Evolutionary conservation across 139 green algal species (phyloP).

Genomic region (Deuterostichococcus epilithicus): DNA sequence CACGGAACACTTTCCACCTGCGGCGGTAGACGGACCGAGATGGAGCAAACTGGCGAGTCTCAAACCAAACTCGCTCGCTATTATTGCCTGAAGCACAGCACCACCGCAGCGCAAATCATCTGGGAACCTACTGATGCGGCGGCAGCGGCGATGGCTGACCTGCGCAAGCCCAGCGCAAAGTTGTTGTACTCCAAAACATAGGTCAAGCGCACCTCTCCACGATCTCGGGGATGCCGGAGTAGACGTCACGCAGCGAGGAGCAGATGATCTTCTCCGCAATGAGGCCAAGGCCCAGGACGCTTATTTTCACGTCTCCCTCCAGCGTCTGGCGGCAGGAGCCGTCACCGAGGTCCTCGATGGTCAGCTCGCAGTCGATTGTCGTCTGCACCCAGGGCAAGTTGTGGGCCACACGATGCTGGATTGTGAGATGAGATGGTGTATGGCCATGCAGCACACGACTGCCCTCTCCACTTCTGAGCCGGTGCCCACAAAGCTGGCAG

Average conservation of each 20-base stretch:
- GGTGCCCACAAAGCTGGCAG: too few relatives aligned
- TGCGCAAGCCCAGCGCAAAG: not conserved
- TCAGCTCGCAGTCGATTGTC: constrained; percentile 6
- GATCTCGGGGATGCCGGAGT: constrained; percentile 28
- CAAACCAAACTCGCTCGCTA: not conserved
- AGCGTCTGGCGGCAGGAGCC: constrained; percentile 20
- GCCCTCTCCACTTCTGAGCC: too few relatives aligned
- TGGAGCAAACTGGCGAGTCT: not conserved
- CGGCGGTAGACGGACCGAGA: not conserved
- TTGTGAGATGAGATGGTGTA: too few relatives aligned
- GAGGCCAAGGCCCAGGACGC: not conserved
- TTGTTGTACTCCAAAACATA: too few relatives aligned
- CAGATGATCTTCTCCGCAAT: constrained; percentile 34
- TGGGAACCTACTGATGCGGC: too few relatives aligned
- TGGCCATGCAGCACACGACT: too few relatives aligned
- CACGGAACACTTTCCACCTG: constrained; percentile 28
- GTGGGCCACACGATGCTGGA: too few relatives aligned
- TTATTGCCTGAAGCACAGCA: too few relatives aligned
- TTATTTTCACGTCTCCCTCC: not conserved
- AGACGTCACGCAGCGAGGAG: constrained; percentile 30
- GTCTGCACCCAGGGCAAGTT: too few relatives aligned
- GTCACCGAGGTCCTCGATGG: constrained; percentile 28
- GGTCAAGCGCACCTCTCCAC: constrained; percentile 9
- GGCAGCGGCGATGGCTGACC: not conserved
- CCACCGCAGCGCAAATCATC: too few relatives aligned